Base-by-base conservation (phyloP, 768 basidiomycete species). In the Naganishia antarctica region DNA sequence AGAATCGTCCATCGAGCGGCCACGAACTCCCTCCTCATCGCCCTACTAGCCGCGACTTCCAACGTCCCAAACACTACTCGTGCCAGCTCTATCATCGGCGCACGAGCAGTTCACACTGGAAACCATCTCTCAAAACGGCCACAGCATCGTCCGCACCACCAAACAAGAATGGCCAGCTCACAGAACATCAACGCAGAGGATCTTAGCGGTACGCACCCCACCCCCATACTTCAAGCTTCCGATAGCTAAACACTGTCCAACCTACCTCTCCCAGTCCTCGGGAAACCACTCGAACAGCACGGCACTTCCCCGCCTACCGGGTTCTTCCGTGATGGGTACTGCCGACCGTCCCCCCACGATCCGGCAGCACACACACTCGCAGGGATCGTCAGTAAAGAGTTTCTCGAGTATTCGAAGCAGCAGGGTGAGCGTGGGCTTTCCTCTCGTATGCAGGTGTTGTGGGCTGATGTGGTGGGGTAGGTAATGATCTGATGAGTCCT, bases 301-400 rank as follows among this genome's bases (percentile, higher is more conserved):
- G 62, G 62, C 16, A 44, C 41, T 7, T 25, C 31, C 25, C 62
- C 41, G 7, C 12, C 31, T 1, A 63, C 62, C 40, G 62, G 62
- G 6, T 63, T 63, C 62, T 63, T 51, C 41, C 29, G 62, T 7
- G 60, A 49, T 47, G 51, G 60, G 3, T 66, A 53, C 45, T 66
- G 65, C 37, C 34, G 60, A 8, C 65, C 65, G 1, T 68, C 53
- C 15, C 32, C 29, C 1, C 45, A 64, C 31, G 76, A 77, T 62
- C 67, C 71, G 15, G 76, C 72, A n/a, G 60, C 70, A 41, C 76
- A 77, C 49, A 75, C 68, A 41, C 65, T 77, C 34, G 76, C 73
- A 3, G 76, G 68, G 0, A 66, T 77, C 15, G 70, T 77, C 8
- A 72, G 71, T 13, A 58, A 70, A 21, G 73, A 77, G 40, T 77